Base-by-base conservation (phyloP, 2,329 filamentous ascomycete species). In the Aspergillus alliaceus region DNA sequence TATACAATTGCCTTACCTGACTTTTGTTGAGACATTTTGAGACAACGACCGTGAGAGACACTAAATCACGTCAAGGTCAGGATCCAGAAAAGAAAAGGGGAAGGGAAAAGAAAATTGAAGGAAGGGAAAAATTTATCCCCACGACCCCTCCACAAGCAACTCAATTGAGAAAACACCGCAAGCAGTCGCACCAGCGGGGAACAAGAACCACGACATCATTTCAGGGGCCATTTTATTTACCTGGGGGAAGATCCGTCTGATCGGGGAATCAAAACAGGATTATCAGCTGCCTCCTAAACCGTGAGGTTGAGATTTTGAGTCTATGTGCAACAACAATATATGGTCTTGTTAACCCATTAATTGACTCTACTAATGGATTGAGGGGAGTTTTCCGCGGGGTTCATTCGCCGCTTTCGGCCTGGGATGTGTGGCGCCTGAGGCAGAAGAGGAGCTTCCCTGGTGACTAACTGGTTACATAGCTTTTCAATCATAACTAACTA, bases 21-120 rank as follows among this genome's bases (percentile, higher is more conserved):
- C 64, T 76, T 77, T 64, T 74, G 70, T 63, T 71, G 70, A 69
- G 70, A 69, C 72, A 75, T 76, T 58, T 59, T 72, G 61, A 60
- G 46, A 68, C 56, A 61, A 46, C 51, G 49, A 62, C 53, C 56
- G 40, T 51, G 57, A 56, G 22, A 55, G 63, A 66, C 61, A 66
- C 65, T 67, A 57, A 46, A 56, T 42, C 44, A 49, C 39, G 39
- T 56, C 39, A 50, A 61, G 63, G 25, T 44, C 46, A 56, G 53
- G 27, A 5, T 15, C 27, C 27, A 34, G 14, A n/a, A 29, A 59
- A 57, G 51, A 57, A 53, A 49, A 29, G 31, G 52, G 34, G 42
- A 25, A 51, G 39, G 52, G 22, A 29, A 54, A 34, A 18, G 32
- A 35, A 51, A 51, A 31, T 51, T 48, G 40, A 49, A 32, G 31